Evolutionary conservation across 2,329 filamentous ascomycete genomes (phyloP), one percentile per base, ranked within the genome.

Genomic region (Zalaria sp.): DNA sequence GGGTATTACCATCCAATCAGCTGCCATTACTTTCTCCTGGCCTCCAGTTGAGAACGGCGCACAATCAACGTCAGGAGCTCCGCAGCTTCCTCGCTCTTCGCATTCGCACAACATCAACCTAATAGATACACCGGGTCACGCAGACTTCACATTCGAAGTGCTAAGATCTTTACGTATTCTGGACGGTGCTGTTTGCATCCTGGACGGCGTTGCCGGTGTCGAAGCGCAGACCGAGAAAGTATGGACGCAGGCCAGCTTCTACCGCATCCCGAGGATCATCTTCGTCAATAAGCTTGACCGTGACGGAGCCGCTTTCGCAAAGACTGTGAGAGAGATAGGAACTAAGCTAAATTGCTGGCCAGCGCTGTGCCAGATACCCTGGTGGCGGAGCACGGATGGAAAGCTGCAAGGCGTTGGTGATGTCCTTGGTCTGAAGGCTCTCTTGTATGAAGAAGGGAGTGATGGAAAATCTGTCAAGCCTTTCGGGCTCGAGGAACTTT

Each of bases 201-300:
- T 94, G 5, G 87, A 94, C 57, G 87, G 84, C 0, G 87, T 94
- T 32, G 87, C 89, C 46, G 87, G 87, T 1, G 91, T 98, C 25
- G 91, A 98, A 62, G 89, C 91, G 1, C 91, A 96, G 58, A 96
- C 91, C 0, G 91, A 98, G 58, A 81, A 93, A 52, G 91, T 98
- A 3, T 98, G 91, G 91, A 72, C 75, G 9, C 91, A 94, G 48
- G 88, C 91, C 5, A 84, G 83, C 40, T 77, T 80, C 37, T 93
- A 93, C 57, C 72, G 71, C 25, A 93, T 96, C 34, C 91, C 91
- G 0, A 73, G 86, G 28, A 75, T 91, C 42, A 70, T 87, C 38
- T 89, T 80, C 49, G 73, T 91, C 52, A 93, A 93, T 63, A 93
- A 93, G 59, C 72, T 91, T 2, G 85, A 93, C 57, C 77, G 85